Evolutionary conservation across 2,329 filamentous ascomycete genomes (phyloP), one percentile per base, ranked within the genome.

Genomic region (Colletotrichum incanum): DNA sequence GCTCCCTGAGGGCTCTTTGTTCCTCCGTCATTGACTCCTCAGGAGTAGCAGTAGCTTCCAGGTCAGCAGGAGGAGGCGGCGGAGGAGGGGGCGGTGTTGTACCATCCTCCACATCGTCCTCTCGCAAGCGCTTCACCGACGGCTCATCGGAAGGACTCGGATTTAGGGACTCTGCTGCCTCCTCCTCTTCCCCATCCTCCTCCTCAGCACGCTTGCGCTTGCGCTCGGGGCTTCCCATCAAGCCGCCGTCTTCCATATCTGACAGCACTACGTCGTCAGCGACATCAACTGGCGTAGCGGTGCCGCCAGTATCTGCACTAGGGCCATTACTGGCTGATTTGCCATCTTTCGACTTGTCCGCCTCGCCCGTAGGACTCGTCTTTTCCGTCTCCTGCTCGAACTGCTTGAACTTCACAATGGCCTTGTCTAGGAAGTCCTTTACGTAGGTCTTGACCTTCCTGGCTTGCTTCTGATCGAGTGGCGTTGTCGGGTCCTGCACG

Each of bases 401-500:
- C 73, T 88, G 91, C 45, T 82, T 84, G 75, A 93, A 94, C 83
- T 97, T 97, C 67, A 88, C 86, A 2, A 96, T 91, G 0, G 94
- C 95, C 78, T 94, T 95, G 72, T 97, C 94, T 78, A 98, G 92
- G 81, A 93, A 98, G 62, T 95, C 92, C 54, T 75, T 75, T 70
- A 95, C 94, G 78, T 93, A 94, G 69, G 90, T 92, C 83, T 94
- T 97, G 71, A 98, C 90, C 74, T 95, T 94, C 79, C 92, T 92
- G 76, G 92, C 89, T 77, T 96, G 93, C 79, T 94, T 95, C 45
- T 93, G 89, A 37, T 88, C 89, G 75, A 98, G 92, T 60, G 80
- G 77, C n/a, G 80, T 79, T 16, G 90, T 94, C 0, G 95, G 96
- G 78, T 98, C 92, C 56, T 90, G 88, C 12, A 98, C 95, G n/a